Conservation (phyloP, 495 filamentous ascomycete species). For the Poronia punctata region DNA sequence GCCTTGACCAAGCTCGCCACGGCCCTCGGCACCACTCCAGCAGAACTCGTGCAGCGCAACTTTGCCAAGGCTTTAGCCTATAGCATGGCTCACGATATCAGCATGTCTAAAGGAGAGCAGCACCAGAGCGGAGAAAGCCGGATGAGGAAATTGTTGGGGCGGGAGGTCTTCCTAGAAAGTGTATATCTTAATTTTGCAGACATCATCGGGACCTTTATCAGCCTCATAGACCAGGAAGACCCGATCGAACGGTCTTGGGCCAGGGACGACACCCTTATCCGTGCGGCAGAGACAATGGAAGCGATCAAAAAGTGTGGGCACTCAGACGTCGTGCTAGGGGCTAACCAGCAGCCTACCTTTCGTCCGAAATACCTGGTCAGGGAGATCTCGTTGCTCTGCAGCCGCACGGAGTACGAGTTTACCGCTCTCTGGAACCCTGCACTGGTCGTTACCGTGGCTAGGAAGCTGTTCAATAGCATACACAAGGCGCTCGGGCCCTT, state of each 20-base stretch:
- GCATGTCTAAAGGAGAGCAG: constrained; percentile 48
- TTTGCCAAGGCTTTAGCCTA: constrained; percentile 83
- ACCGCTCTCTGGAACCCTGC: constrained; percentile 68
- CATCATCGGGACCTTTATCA: constrained; percentile 70
- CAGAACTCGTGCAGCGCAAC: constrained; percentile 54
- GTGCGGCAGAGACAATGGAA: constrained; percentile 55
- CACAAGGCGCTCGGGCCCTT: constrained; percentile 83
- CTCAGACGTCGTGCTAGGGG: constrained; percentile 53
- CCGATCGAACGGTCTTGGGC: constrained; percentile 63
- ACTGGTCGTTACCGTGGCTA: constrained; percentile 65
- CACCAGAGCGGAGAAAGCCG: constrained; percentile 57
- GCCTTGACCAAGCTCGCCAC: constrained; percentile 52
- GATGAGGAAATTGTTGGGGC: constrained; percentile 62
- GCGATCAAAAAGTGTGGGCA: constrained; percentile 58
- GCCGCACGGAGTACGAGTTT: constrained; percentile 55
- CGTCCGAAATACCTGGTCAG: constrained; percentile 64
- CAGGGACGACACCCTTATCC: constrained; percentile 50
- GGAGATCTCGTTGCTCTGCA: constrained; percentile 70
- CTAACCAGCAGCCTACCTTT: constrained; percentile 82
- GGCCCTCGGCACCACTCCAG: constrained; percentile 45
- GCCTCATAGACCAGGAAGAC: constrained; percentile 63
- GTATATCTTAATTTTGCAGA: constrained; percentile 64
- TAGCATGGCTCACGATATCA: constrained; percentile 71
- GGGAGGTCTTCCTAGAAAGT: constrained; percentile 51
- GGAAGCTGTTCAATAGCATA: constrained; percentile 71